Evolutionary conservation across 345 rosid species (phyloP).

Genomic region (Rhodomyrtus tomentosa): DNA sequence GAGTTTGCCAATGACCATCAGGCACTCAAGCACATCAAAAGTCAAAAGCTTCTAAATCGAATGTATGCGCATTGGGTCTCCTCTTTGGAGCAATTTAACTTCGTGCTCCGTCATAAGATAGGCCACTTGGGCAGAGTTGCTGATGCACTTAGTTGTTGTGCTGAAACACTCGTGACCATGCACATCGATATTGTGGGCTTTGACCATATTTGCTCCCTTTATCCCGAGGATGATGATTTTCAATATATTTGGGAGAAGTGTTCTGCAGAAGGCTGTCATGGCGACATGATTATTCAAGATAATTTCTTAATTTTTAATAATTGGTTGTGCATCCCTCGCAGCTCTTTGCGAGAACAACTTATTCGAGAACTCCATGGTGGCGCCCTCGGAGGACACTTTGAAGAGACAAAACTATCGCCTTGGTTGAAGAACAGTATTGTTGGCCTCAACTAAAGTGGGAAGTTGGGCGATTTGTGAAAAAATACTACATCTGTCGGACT

Average conservation of each 20-base stretch:
- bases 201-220: not conserved
- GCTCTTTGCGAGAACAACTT: too few species aligned
- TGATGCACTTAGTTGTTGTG: not conserved
- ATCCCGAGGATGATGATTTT: not conserved
- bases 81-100: not conserved
- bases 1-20: not conserved
- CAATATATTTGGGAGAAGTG: too few species aligned
- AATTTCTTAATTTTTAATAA: too few species aligned
- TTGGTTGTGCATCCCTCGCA: too few species aligned
- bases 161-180: not conserved
- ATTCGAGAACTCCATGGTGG: too few species aligned
- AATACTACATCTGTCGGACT: too few species aligned
- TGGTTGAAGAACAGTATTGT: not conserved
- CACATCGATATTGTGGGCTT: not conserved
- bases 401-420: too few species aligned
- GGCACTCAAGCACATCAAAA: not conserved
- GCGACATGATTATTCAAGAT: too few species aligned
- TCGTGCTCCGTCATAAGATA: fast-evolving
- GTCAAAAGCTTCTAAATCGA: not conserved
- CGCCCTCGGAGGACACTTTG: too few species aligned
- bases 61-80: not conserved
- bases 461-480: too few species aligned
- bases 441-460: not conserved
- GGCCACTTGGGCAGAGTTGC: not conserved
- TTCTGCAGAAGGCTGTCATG: too few species aligned